Base-by-base conservation (phyloP, 257 asterid genomes). In the Oldenlandia corymbosa region DNA sequence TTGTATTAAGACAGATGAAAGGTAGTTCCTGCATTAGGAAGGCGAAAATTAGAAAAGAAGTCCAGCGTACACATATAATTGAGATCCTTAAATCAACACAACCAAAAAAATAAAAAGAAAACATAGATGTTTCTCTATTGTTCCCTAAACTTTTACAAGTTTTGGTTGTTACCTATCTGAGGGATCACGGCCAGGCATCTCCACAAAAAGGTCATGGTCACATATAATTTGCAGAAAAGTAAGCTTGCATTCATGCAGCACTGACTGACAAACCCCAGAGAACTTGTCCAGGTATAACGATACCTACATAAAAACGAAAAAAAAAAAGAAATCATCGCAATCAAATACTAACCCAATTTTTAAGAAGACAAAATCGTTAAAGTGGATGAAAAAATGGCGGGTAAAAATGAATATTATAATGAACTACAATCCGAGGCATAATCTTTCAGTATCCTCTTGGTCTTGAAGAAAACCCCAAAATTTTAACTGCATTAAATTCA, bases 141-240 rank as follows among this genome's bases (percentile, higher is more conserved):
- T 14, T 43, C 1, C 1, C 9, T 4, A 50, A 50, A 21, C 23
- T 50, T 23, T 30, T 3, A 64, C 54, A 39, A 49, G 13, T 57
- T 61, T 65, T 46, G 65, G 65, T 16, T 31, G 55, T 70, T 79
- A 93, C 99, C 99, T 84, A 82, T 93, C 99, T 23, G 99, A 93
- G 69, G 99, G 99, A 78, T 93, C 99, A 79, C 97, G 75, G 56
- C 99, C 99, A 53, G 99, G 99, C 99, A 93, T 93, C 81, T 93
- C 99, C 78, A 93, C 96, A 70, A 93, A 93, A 52, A 93, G 97
- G 79, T 93, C 99, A 7, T 93, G 99, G 77, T 93, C 99, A 43
- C 99, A 93, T 80, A 93, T 71, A 68, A 93, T 90, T 77, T 90
- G 99, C 76, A 93, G 75, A 78, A 90, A 93, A 34, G 95, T 84